A percentile compares a stretch with the other conserved stretches of the same genome.
Evolutionary conservation across 371 early-diverging fungal species (phyloP).

Genomic region (Syncephalastrum sp.): DNA sequence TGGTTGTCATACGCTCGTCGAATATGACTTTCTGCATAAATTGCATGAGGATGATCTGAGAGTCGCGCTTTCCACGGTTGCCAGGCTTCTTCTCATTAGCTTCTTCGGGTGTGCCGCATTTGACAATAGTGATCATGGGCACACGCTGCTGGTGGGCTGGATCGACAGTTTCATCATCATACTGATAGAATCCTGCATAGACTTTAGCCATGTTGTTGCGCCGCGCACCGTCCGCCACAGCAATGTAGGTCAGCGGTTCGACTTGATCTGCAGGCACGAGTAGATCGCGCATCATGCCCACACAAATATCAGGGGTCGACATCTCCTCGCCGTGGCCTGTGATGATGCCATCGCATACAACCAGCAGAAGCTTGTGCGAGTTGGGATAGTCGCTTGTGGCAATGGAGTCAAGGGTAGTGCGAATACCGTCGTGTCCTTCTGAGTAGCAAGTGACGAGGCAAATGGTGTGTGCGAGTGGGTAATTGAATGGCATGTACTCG

Average conservation of each 20-base stretch:
- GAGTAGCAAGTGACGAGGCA: slow-evolving; percentile 89
- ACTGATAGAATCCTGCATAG: slow-evolving; percentile 89
- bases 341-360: slow-evolving; percentile 88
- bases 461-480: slow-evolving; percentile 72
- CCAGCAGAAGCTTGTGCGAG: slow-evolving; percentile 84
- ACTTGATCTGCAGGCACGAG: slow-evolving; percentile 47
- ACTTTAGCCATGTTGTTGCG: slow-evolving; percentile 94
- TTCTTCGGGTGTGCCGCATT: slow-evolving; percentile 88
- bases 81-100: slow-evolving; percentile 74
- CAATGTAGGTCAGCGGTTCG: slow-evolving; percentile 76
- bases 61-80: slow-evolving; percentile 99
- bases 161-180: slow-evolving; percentile 43
- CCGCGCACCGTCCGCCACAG: slow-evolving; percentile 88
- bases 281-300: slow-evolving; percentile 59
- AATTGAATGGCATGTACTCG: slow-evolving; percentile 65
- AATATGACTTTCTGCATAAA: slow-evolving; percentile 95
- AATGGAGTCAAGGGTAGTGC: slow-evolving; percentile 94
- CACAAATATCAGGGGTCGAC: slow-evolving; percentile 77
- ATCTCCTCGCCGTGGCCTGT: slow-evolving; percentile 69
- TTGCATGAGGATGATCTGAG: slow-evolving; percentile 96
- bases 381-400: slow-evolving; percentile 51
- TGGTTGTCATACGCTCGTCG: slow-evolving; percentile 92
- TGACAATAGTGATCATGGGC: slow-evolving; percentile 89
- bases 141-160: slow-evolving; percentile 53
- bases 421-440: slow-evolving; percentile 87